Conservation (phyloP, 2,329 filamentous ascomycete species). For the Geosmithia morbida region DNA sequence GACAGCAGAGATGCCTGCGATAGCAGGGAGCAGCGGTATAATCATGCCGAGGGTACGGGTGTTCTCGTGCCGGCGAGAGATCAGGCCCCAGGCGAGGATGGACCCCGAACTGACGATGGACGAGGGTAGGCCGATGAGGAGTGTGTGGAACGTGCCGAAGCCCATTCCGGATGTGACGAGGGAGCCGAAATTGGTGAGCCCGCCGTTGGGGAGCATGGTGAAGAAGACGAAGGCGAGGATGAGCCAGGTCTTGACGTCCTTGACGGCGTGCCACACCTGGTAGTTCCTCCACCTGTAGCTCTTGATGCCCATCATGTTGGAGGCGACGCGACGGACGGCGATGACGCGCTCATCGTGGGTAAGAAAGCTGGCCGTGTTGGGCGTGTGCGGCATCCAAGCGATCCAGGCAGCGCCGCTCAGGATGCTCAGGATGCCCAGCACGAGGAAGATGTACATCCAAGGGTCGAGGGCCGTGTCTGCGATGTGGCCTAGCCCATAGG, state of each 20-base stretch:
- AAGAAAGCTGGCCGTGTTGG: constrained; percentile 32
- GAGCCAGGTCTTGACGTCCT: constrained; percentile 45
- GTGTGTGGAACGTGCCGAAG: constrained; percentile 8
- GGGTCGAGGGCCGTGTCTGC: constrained; percentile 12
- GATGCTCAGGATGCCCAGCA: constrained; percentile 6
- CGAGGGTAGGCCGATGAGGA: constrained; percentile 9
- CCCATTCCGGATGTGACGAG: constrained; percentile 17
- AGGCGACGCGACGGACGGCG: constrained; percentile 29
- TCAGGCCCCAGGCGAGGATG: constrained; percentile 10
- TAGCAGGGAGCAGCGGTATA: constrained; percentile 10
- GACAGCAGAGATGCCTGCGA: constrained; percentile 9
- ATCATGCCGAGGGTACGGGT: constrained; percentile 12
- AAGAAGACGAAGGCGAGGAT: constrained; percentile 34
- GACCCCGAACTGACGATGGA: constrained; percentile 11
- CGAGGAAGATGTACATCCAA: constrained; percentile 9
- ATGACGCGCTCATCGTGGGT: constrained; percentile 28
- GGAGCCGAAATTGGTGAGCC: constrained; percentile 11
- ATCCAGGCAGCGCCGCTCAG: constrained; percentile 5
- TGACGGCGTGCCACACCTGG: constrained; percentile 28
- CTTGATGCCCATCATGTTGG: constrained; percentile 33
- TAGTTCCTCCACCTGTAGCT: constrained; percentile 31
- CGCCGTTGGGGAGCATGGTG: constrained; percentile 39
- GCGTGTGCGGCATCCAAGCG: constrained; percentile 35
- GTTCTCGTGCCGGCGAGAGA: constrained; percentile 10
- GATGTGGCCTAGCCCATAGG: constrained; percentile 46